Base-by-base conservation (phyloP, 2,329 filamentous ascomycete genomes). In the Aspergillus sp. region DNA sequence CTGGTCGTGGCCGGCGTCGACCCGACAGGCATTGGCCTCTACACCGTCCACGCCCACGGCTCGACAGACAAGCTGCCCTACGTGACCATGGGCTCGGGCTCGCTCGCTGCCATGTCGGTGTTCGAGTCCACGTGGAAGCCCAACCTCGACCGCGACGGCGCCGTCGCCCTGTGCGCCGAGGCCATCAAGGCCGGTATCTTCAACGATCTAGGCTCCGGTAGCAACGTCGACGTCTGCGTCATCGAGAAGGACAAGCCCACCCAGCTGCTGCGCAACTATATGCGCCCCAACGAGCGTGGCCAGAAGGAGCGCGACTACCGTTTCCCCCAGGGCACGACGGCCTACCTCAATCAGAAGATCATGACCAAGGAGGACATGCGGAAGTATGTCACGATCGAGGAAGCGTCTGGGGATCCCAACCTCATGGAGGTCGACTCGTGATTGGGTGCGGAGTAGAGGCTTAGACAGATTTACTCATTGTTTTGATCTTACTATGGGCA, bases 31-130 rank as follows among this genome's bases (percentile, higher is more conserved):
- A 86, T 88, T 43, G 91, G 96, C 67, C 87, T 99, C 57, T 99
- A 96, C 81, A 99, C 95, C 59, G 94, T 99, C 41, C 94, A 99
- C 77, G 94, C 94, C 55, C 95, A 99, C 81, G 94, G 95, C 61
- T 94, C 88, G 67, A 99, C 94, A 57, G 94, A 99, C 79, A 99
- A 97, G 81, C 87, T 99, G 45, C 94, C 94, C 47, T 99, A 99
- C 74, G 95, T 99, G 62, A 99, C 95, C 60, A 99, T 99, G 94
- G 94, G 94, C 50, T 96, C 89, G 20, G 94, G 94, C 59, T 96
- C 91, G 45, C 80, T 99, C 62, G 94, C 94, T 23, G 94, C 94
- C 70, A 99, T 99, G 94, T 90, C 89, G 29, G 89, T 99, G 47
- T 99, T 99, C 70, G 94, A 99, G 81, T 95, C 92, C 46, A 87